Base-by-base conservation (phyloP, 108 stramenopile species). In the Nitzschia sp. region DNA sequence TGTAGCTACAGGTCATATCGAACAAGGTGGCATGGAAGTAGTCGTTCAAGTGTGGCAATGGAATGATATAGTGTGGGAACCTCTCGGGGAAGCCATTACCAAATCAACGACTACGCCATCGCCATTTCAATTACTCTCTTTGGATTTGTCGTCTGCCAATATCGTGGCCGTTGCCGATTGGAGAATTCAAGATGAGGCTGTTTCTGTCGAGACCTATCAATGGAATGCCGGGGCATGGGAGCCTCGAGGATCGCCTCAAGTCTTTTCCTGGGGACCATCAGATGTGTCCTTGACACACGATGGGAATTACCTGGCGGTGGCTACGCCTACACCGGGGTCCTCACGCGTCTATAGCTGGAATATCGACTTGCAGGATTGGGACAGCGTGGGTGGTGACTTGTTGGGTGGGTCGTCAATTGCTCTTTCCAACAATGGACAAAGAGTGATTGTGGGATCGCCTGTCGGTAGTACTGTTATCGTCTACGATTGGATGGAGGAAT, bases 361-460 rank as follows among this genome's bases (percentile, higher is more conserved):
- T 42, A n/a, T 19, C 2, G 35, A 35, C 53, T 11, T 53, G 8
- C 31, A 66, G 33, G 26, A 38, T 26, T 36, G 67, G 31, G 54
- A 68, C 6, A 30, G 17, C 2, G 8, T 34, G 13, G 32, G 54
- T 21, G 35, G 35, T 9, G 34, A 56, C 17, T 26, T 70, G 8
- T 21, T 56, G 17, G 68, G 68, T 19, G 68, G 68, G 6, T 30
- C 46, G 11, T 59, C 68, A 5, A 54, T 70, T 27, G 25, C 68
- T n/a, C 28, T 70, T n/a, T 8, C 58, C 3, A 28, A 19, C 17
- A 27, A 46, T 18, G 68, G 68, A 18, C 32, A 8, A 5, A 11
- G 68, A 17, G 55, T 70, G 4, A 11, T 70, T 26, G 24, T 70
- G 3, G 68, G 68, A 32, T 1, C 54, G 9, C 15, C 58, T 6